phyloP scores from a whole-genome alignment of 345 rosid genomes.

The Eucalyptus curtisii region DNA sequence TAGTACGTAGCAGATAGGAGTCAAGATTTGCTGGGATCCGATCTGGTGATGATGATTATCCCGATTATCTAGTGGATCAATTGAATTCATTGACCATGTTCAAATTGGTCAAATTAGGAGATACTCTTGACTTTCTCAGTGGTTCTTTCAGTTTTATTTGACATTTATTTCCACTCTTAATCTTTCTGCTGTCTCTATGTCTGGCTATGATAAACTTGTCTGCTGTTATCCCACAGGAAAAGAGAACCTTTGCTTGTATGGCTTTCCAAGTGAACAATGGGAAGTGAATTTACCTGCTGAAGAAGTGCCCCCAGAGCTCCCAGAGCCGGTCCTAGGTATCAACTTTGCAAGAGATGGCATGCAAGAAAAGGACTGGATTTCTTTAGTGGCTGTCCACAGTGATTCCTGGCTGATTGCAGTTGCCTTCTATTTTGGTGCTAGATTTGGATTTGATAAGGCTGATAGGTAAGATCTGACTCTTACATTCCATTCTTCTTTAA shows the following conservation, averaged over 20 bases:
- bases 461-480: conserved; percentile 40
- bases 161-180: neutral
- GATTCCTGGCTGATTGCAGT: conserved; percentile 90
- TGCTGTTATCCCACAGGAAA: conserved; percentile 31
- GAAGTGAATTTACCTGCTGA: conserved; percentile 91
- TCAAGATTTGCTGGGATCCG: neutral
- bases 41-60: neutral
- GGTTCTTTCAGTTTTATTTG: neutral
- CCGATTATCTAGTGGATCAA: neutral
- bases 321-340: conserved; percentile 92
- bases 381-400: conserved; percentile 72
- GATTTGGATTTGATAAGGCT: conserved; percentile 82
- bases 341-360: conserved; percentile 96
- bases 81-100: neutral
- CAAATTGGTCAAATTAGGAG: neutral
- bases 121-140: neutral
- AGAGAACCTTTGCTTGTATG: conserved; percentile 82
- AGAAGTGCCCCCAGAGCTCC: conserved; percentile 94
- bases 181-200: neutral
- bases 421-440: conserved; percentile 86
- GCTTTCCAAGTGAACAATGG: conserved; percentile 79
- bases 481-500: neutral
- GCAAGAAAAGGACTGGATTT: conserved; percentile 84
- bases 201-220: neutral
- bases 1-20: neutral